Percentiles rank a stretch among this genome's conserved stretches.
phyloP scores from a whole-genome alignment of 257 asterid genomes.

The Forsythia viridissima region DNA sequence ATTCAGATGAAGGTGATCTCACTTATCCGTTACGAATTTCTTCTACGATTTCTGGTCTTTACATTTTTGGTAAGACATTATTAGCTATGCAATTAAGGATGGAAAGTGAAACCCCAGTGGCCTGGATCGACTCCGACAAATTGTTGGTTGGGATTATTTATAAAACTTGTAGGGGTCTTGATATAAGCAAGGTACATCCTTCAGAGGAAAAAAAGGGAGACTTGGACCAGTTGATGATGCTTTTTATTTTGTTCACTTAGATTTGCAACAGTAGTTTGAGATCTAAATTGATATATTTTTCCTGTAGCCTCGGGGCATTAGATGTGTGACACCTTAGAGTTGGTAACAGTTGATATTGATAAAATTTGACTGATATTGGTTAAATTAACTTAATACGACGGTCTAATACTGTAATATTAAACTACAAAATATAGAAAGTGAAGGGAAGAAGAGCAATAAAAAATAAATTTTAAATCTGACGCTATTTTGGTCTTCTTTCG shows the following conservation, averaged over 20 bases:
- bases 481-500: slow-evolving; percentile 13
- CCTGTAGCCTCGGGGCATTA: neutral
- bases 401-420: neutral
- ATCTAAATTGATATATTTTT: neutral
- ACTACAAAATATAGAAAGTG: neutral
- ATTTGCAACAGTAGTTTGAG: neutral
- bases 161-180: neutral
- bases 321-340: neutral
- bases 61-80: neutral
- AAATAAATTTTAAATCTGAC: neutral
- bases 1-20: slow-evolving; percentile 74
- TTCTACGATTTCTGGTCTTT: neutral
- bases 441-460: slow-evolving; percentile 1
- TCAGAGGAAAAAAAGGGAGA: neutral
- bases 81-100: neutral
- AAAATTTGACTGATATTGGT: slow-evolving; percentile 13
- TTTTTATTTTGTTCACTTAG: slow-evolving; percentile 14
- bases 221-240: slow-evolving; percentile 1
- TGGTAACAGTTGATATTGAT: slow-evolving; percentile 3
- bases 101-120: neutral
- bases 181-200: neutral
- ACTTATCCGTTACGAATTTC: slow-evolving; percentile 11
- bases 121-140: slow-evolving; percentile 3
- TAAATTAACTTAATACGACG: slow-evolving; percentile 15
- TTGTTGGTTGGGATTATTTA: slow-evolving; percentile 2